Evolutionary conservation across 495 filamentous ascomycete genomes (phyloP), one percentile per base, ranked within the genome.

Genomic region (Oleoguttula mirabilis): DNA sequence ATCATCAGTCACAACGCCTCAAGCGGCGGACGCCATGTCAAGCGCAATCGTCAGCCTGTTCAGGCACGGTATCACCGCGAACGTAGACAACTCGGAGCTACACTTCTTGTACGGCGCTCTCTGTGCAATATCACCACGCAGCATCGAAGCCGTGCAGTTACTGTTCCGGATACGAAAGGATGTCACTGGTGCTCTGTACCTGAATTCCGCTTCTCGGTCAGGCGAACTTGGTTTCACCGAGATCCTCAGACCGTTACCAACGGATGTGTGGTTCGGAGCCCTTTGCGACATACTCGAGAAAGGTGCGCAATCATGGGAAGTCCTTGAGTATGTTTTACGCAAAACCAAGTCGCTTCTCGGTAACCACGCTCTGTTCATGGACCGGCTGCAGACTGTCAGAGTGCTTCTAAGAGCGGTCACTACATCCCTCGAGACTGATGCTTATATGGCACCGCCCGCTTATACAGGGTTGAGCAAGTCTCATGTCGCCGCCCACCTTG

Each of bases 241-340:
- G n/a, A n/a, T n/a, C n/a, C n/a, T n/a, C n/a, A n/a, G n/a, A n/a
- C n/a, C n/a, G n/a, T n/a, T n/a, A n/a, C n/a, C n/a, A n/a, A n/a
- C n/a, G n/a, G n/a, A n/a, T n/a, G n/a, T n/a, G n/a, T n/a, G n/a
- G n/a, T n/a, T n/a, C n/a, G n/a, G n/a, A n/a, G n/a, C n/a, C n/a
- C n/a, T n/a, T n/a, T n/a, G n/a, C n/a, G n/a, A 42, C 21, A 62
- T 93, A 15, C 63, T 99, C 22, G 77, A 84, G 50, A 67, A 81
- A 30, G 82, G 80, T 34, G 74, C 74, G 21, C 82, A 94, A 38
- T 23, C 23, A 10, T 99, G 92, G 92, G 87, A 96, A 60, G 65
- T 94, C 1, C 94, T 93, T 67, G 88, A 82, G 62, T 94, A 85
- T 57, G 72, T 90, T 21, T 68, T 96, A 10, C 80, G 82, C 10